phyloP scores from a whole-genome alignment of 2,329 filamentous ascomycete genomes.

The Aspergillus puulaauensis region DNA sequence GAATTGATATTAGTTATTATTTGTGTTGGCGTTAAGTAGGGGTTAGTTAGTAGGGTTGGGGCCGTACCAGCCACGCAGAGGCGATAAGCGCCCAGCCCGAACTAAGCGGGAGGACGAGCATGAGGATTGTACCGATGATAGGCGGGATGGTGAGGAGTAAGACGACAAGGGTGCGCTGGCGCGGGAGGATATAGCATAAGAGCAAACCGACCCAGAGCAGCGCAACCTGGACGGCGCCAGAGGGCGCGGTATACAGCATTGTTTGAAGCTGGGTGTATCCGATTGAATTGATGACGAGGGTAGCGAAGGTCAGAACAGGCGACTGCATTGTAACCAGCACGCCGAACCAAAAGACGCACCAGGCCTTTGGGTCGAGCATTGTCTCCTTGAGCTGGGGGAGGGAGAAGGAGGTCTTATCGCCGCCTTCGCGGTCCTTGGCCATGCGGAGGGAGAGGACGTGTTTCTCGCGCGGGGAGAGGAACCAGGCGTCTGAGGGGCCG shows the following conservation, averaged over 20 bases:
- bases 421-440: constrained; percentile 38
- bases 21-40: constrained; percentile 20
- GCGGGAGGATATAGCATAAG: neutral
- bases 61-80: constrained; percentile 45
- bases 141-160: constrained; percentile 26
- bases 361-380: constrained; percentile 45
- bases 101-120: constrained; percentile 34
- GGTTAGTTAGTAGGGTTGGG: constrained; percentile 26
- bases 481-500: constrained; percentile 48
- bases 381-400: constrained; percentile 46
- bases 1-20: neutral
- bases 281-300: constrained; percentile 46
- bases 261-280: constrained; percentile 3
- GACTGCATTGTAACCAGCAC: constrained; percentile 49
- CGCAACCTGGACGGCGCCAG: neutral
- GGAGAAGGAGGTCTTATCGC: constrained; percentile 48
- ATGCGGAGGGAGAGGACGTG: constrained; percentile 41
- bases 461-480: constrained; percentile 44
- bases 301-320: constrained; percentile 51
- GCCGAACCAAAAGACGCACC: constrained; percentile 48
- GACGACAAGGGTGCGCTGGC: neutral
- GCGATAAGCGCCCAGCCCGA: constrained; percentile 52
- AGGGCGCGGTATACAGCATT: constrained; percentile 3
- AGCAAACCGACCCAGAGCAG: neutral
- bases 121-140: constrained; percentile 46